These are phyloP conservation scores for Alternaria triticimaculans DNA, from an alignment of 2,329 filamentous ascomycete species.

Conservation along the genomic window DNA sequence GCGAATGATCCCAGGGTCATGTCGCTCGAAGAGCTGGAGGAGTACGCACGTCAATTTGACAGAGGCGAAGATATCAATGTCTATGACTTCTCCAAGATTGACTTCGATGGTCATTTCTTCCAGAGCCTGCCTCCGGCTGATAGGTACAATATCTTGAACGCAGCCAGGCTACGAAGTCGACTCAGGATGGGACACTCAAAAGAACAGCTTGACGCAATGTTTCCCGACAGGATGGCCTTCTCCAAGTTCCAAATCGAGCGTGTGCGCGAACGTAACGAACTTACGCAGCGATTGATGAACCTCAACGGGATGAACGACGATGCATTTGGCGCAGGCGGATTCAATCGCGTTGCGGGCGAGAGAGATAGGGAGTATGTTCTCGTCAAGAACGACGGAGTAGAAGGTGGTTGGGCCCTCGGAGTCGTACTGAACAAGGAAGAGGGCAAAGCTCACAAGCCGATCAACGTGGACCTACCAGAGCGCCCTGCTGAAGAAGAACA, in stretches of 20 bases:
- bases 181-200: constrained; percentile 96
- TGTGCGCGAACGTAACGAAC: constrained; percentile 88
- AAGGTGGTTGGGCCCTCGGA: constrained; percentile 94
- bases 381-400: constrained; percentile 92
- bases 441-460: constrained; percentile 83
- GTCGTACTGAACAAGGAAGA: constrained; percentile 87
- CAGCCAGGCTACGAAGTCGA: constrained; percentile 83
- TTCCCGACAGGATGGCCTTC: constrained; percentile 96
- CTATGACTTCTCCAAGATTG: constrained; percentile 98
- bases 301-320: constrained; percentile 89
- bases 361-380: constrained; percentile 92
- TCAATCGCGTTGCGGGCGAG: constrained; percentile 78
- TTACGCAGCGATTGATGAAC: constrained; percentile 94
- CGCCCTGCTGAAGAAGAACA: constrained; percentile 61
- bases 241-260: constrained; percentile 95
- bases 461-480: constrained; percentile 78
- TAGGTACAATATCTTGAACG: constrained; percentile 96
- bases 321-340: constrained; percentile 67
- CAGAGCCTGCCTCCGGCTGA: constrained; percentile 86
- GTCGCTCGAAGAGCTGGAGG: constrained; percentile 91
- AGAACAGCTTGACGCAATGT: constrained; percentile 95
- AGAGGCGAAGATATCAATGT: constrained; percentile 83
- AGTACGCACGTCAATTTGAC: constrained; percentile 92
- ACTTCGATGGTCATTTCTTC: constrained; percentile 96
- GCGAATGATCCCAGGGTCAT: constrained; percentile 95